A percentile compares a stretch with the other conserved stretches of the same genome.
Evolutionary conservation across 2,329 filamentous ascomycete genomes (phyloP).

Genomic region (Stemphylium vesicarium): DNA sequence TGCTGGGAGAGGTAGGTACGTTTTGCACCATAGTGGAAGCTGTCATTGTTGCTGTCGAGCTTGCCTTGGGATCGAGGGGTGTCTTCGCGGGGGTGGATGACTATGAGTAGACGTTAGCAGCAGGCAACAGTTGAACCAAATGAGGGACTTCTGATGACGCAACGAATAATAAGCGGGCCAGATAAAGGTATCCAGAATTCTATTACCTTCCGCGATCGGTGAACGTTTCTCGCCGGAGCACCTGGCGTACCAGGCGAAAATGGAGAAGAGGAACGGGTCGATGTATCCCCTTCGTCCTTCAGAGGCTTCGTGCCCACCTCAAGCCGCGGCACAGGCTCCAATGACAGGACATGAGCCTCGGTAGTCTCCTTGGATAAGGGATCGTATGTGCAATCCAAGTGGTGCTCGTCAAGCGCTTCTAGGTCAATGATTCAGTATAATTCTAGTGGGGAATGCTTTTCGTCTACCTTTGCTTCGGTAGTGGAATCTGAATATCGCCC

Average conservation of each 20-base stretch:
- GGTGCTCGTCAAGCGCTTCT: slow-evolving; percentile 25
- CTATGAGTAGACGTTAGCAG: background rate
- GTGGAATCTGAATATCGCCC: slow-evolving; percentile 52
- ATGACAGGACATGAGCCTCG: slow-evolving; percentile 15
- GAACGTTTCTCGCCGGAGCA: slow-evolving; percentile 7
- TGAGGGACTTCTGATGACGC: too few species aligned
- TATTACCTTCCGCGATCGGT: slow-evolving; percentile 17
- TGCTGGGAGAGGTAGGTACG: too few species aligned
- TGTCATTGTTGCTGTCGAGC: background rate
- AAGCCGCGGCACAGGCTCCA: slow-evolving; percentile 26
- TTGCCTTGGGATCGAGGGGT: background rate
- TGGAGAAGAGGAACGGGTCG: slow-evolving; percentile 19
- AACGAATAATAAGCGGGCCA: too few species aligned
- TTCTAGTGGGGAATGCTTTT: background rate
- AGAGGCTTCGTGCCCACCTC: slow-evolving; percentile 6
- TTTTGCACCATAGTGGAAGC: background rate
- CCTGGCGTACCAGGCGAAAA: slow-evolving; percentile 8
- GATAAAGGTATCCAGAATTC: background rate
- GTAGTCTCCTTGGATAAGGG: slow-evolving; percentile 8
- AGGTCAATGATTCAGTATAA: background rate
- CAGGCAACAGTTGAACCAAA: too few species aligned
- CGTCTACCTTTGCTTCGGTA: slow-evolving; percentile 43
- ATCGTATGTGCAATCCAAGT: slow-evolving; percentile 17
- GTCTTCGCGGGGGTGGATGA: background rate
- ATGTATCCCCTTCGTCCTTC: slow-evolving; percentile 17